Evolutionary conservation across 495 filamentous ascomycete species (phyloP).

Genomic region (Aspergillus panamensis): DNA sequence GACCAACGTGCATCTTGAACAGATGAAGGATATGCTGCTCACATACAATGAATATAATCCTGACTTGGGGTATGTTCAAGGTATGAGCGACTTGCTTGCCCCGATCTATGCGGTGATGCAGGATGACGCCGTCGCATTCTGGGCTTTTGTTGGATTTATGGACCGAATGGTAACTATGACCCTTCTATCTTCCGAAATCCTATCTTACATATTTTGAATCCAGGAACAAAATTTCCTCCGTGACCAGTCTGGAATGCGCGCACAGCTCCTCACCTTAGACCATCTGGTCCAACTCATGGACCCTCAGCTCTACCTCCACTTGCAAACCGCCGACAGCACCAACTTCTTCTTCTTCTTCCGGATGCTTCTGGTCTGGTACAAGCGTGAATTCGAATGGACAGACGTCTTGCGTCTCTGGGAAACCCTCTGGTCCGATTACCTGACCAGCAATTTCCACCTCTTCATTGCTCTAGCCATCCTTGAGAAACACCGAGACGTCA

Average conservation of each 20-base stretch:
- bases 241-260: slow-evolving; percentile 92
- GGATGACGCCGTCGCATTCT: slow-evolving; percentile 94
- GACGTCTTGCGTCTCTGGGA: slow-evolving; percentile 92
- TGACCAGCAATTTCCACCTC: slow-evolving; percentile 84
- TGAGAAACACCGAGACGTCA: slow-evolving; percentile 91
- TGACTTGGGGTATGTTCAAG: slow-evolving; percentile 92
- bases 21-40: slow-evolving; percentile 98
- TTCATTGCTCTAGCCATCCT: slow-evolving; percentile 92
- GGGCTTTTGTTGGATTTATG: slow-evolving; percentile 96
- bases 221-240: slow-evolving; percentile 93
- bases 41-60: slow-evolving; percentile 98
- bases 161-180: slow-evolving; percentile 65
- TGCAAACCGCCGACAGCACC: slow-evolving; percentile 84
- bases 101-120: slow-evolving; percentile 96
- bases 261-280: slow-evolving; percentile 84
- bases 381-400: slow-evolving; percentile 88
- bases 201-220: slow-evolving; percentile 11
- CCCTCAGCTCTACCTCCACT: slow-evolving; percentile 85
- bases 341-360: slow-evolving; percentile 99
- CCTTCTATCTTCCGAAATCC: background rate
- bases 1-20: slow-evolving; percentile 96
- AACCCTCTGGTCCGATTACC: slow-evolving; percentile 87
- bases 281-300: slow-evolving; percentile 96
- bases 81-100: slow-evolving; percentile 95
- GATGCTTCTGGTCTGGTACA: slow-evolving; percentile 98